These are phyloP conservation scores for Fusarium nelsonii DNA, from an alignment of 2,329 filamentous ascomycete genomes.

Conservation along the genomic window DNA sequence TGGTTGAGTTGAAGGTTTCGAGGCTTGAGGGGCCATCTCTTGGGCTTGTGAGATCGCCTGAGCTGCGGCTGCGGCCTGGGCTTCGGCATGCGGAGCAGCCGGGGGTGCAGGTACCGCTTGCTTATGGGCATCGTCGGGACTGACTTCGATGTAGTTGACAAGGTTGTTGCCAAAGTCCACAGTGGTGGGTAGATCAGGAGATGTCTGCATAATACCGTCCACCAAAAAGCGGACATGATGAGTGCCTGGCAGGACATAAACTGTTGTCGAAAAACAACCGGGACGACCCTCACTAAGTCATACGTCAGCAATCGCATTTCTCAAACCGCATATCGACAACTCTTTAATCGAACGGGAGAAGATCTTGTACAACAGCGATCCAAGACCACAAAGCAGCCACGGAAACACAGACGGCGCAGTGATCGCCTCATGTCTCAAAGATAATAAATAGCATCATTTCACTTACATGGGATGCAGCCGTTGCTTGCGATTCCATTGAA, in stretches of 20 bases:
- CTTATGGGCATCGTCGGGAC: slow-evolving; percentile 72
- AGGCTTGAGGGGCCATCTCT: slow-evolving; percentile 11
- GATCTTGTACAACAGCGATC: slow-evolving; percentile 40
- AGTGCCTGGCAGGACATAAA: slow-evolving; percentile 90
- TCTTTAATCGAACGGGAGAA: not conserved
- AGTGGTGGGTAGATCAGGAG: slow-evolving; percentile 87
- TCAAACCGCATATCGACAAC: slow-evolving; percentile 4
- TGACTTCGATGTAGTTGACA: slow-evolving; percentile 98
- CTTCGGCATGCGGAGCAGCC: slow-evolving; percentile 49
- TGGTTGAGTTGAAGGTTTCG: slow-evolving; percentile 50
- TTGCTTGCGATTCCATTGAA: slow-evolving; percentile 96
- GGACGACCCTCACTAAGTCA: slow-evolving; percentile 64
- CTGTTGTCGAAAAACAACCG: slow-evolving; percentile 78
- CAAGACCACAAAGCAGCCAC: slow-evolving; percentile 44
- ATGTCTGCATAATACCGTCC: slow-evolving; percentile 92
- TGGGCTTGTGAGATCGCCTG: slow-evolving; percentile 17
- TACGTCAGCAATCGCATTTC: slow-evolving; percentile 36
- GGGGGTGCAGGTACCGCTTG: slow-evolving; percentile 49
- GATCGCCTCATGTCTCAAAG: slow-evolving; percentile 43
- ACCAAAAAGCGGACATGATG: slow-evolving; percentile 98
- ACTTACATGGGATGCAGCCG: slow-evolving; percentile 87
- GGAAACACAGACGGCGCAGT: slow-evolving; percentile 44
- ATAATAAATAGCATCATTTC: slow-evolving; percentile 5
- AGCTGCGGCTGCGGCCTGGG: slow-evolving; percentile 22
- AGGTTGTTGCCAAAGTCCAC: slow-evolving; percentile 98